Base-by-base conservation (phyloP, 176 grass and related monocot species). In the Elymus sibiricus region DNA sequence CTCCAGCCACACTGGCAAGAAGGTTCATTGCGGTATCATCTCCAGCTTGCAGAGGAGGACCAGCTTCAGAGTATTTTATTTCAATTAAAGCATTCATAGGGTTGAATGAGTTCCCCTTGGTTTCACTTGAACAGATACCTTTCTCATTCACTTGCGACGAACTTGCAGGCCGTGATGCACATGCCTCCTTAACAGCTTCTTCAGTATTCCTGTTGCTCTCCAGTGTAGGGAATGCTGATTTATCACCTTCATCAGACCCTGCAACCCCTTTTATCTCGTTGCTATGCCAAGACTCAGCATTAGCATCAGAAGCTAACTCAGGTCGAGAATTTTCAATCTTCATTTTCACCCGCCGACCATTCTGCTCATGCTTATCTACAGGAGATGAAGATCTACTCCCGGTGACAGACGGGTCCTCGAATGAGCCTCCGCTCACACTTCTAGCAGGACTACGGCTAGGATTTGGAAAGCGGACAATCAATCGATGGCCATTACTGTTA, bases 11-110 rank as follows among this genome's bases (percentile, higher is more conserved):
- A 87, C 90, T 98, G 40, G 96, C 93, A 80, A 98, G 96, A 83
- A 98, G 90, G 95, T 98, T 94, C 90, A 95, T 98, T 9, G 91
- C 93, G 0, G 87, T 89, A 85, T 98, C 96, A 64, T 94, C 96
- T 34, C 90, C 96, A 86, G 84, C 79, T 46, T 53, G 86, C 82
- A 93, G 85, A 4, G 90, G 79, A 74, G 76, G 80, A 82, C 80
- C 80, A 67, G 85, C 81, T 77, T 98, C 93, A 47, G 91, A 94
- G 28, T 93, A 98, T 62, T 95, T 95, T 19, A 92, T 98, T 91
- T 98, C 94, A 83, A 99, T 94, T 82, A 99, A 79, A n/a, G 97
- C 92, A 88, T 92, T 99, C 85, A 99, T 93, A 84, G 97, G 92
- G 64, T 68, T 92, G 85, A 99, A 99, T 31, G 90, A 91, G 43